Conservation (phyloP, 2,329 filamentous ascomycete genomes). For the Colletotrichum paranaense region DNA sequence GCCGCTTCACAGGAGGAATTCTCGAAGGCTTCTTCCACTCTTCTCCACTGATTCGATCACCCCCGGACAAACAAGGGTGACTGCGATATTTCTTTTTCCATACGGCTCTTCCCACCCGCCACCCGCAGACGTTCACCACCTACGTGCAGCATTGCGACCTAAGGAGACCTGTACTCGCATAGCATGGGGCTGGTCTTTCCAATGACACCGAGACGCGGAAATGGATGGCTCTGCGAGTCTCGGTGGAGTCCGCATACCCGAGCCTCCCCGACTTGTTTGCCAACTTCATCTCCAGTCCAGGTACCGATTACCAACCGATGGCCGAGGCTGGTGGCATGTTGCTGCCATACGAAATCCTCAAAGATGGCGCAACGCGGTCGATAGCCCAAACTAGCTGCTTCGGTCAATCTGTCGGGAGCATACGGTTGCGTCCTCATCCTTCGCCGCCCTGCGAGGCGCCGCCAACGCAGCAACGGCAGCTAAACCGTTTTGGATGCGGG, state of each 20-base stretch:
- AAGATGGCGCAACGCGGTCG: background rate
- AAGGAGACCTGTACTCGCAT: background rate
- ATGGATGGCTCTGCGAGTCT: slow-evolving; percentile 27
- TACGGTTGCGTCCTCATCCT: slow-evolving; percentile 10
- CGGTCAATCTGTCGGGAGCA: background rate
- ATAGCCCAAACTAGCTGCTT: slow-evolving; percentile 1
- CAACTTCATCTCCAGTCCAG: slow-evolving; percentile 12
- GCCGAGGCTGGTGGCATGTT: slow-evolving; percentile 3
- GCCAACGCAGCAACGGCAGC: slow-evolving; percentile 32
- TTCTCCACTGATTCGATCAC: background rate
- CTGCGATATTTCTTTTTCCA: slow-evolving; percentile 1
- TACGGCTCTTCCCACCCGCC: background rate
- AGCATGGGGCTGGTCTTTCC: background rate
- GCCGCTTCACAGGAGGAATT: background rate
- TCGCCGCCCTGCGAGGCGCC: slow-evolving; percentile 26
- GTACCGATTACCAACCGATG: background rate
- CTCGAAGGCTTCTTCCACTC: background rate
- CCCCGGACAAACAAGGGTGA: background rate
- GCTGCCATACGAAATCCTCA: background rate
- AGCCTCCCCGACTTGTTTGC: slow-evolving; percentile 20
- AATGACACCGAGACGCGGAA: slow-evolving; percentile 5
- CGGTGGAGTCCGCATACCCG: slow-evolving; percentile 27
- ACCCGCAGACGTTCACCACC: background rate
- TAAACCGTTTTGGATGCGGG: slow-evolving; percentile 10
- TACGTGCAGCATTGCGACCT: slow-evolving; percentile 7